Conservation (phyloP, 208 protist genomes). For the Tritrichomonas musculus region DNA sequence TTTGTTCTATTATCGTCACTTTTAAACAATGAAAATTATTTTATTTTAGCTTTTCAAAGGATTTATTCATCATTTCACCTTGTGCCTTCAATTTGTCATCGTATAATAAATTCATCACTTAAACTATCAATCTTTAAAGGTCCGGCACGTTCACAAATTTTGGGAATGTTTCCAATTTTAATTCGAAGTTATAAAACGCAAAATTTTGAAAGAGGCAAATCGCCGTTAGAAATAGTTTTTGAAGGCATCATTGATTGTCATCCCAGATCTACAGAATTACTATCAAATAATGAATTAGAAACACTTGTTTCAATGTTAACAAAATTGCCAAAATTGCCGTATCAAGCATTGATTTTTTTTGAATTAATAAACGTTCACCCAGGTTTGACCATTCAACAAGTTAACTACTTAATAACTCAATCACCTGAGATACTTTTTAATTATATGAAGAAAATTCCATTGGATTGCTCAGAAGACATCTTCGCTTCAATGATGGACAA, state of each 20-base stretch:
- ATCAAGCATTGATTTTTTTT: neutral
- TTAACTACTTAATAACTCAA: neutral
- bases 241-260: neutral
- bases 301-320: neutral
- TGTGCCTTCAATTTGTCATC: neutral
- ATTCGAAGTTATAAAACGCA: neutral
- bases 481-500: neutral
- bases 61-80: neutral
- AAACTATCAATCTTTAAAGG: neutral
- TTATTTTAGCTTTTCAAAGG: neutral
- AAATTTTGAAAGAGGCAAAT: neutral
- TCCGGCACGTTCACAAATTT: neutral
- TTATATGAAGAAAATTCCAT: neutral
- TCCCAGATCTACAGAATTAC: neutral
- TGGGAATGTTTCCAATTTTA: neutral
- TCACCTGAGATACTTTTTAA: neutral
- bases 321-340: neutral
- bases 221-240: neutral
- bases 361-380: neutral
- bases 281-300: neutral
- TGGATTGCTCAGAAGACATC: too few species aligned
- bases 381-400: neutral
- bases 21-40: neutral
- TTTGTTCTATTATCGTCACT: neutral
- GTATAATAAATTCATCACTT: neutral